Percentiles rank a stretch among this genome's conserved stretches.
phyloP scores from a whole-genome alignment of 2,329 filamentous ascomycete genomes.

The Paraphoma sp. region DNA sequence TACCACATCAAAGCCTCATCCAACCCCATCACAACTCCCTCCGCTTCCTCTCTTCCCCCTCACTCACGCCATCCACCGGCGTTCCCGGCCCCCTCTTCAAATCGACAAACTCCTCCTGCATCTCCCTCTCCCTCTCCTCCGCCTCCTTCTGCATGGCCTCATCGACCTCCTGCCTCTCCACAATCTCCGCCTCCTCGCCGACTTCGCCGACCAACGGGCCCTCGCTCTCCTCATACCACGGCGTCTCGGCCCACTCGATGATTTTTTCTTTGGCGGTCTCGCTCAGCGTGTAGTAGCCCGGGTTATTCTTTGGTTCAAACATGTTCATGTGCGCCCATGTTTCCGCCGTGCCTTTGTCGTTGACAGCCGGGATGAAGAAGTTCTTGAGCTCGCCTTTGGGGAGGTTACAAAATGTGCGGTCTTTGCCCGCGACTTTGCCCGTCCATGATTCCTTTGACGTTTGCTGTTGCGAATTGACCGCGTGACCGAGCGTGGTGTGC shows the following conservation, averaged over 20 bases:
- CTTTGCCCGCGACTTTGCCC: constrained; percentile 68
- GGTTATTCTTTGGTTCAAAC: constrained; percentile 76
- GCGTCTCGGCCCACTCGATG: constrained; percentile 66
- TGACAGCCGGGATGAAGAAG: constrained; percentile 60
- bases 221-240: constrained; percentile 67
- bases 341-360: constrained; percentile 81
- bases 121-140: constrained; percentile 13
- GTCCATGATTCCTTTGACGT: constrained; percentile 46
- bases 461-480: constrained; percentile 57
- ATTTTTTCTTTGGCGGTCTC: constrained; percentile 71
- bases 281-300: constrained; percentile 73
- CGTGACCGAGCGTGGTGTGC: constrained; percentile 81
- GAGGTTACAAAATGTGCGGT: constrained; percentile 85
- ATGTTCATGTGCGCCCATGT: constrained; percentile 80
- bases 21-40: constrained; percentile 13
- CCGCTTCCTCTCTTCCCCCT: constrained; percentile 12
- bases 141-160: constrained; percentile 29
- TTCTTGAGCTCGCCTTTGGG: constrained; percentile 44
- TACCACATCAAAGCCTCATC: too few species aligned
- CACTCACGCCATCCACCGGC: constrained; percentile 9
- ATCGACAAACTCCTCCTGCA: constrained; percentile 22
- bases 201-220: constrained; percentile 31
- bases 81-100: constrained; percentile 15
- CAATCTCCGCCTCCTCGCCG: constrained; percentile 43
- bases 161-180: constrained; percentile 31